These are phyloP conservation scores for Hymenoscyphus infarciens DNA, from an alignment of 2,329 filamentous ascomycete species.

Conservation along the genomic window DNA sequence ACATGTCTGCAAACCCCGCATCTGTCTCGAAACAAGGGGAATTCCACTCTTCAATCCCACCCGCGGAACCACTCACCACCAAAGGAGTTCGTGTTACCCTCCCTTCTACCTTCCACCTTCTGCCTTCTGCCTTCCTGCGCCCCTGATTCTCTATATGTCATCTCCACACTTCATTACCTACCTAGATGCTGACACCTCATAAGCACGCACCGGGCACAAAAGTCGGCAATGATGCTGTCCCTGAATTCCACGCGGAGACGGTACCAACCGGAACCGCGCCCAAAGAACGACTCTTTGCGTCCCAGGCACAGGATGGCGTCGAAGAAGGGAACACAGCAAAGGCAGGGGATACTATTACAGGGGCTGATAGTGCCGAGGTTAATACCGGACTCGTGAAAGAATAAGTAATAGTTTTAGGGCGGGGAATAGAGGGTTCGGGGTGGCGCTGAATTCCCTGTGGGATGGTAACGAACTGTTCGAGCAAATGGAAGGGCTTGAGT, in stretches of 20 bases:
- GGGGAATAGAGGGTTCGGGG: no score
- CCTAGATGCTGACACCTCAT: slow-evolving; percentile 12
- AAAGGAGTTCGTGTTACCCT: slow-evolving; percentile 4
- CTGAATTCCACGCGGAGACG: slow-evolving; percentile 62
- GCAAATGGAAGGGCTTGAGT: no score
- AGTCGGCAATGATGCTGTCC: slow-evolving; percentile 54
- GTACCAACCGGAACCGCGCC: slow-evolving; percentile 58
- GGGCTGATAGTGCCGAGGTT: slow-evolving; percentile 45
- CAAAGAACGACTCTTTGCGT: slow-evolving; percentile 39
- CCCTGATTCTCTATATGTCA: no score
- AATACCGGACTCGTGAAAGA: slow-evolving; percentile 36
- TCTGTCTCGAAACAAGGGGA: slow-evolving; percentile 54
- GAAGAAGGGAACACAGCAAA: slow-evolving; percentile 28
- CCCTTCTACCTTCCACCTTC: no score
- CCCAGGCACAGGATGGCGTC: slow-evolving; percentile 38
- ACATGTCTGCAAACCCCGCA: slow-evolving; percentile 37
- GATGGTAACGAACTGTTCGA: no score
- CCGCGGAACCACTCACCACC: slow-evolving; percentile 49
- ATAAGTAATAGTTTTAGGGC: no score
- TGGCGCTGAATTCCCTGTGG: no score
- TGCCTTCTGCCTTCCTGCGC: no score
- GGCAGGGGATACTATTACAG: slow-evolving; percentile 40
- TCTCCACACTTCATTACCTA: not conserved
- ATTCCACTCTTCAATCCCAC: slow-evolving; percentile 50
- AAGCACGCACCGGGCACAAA: slow-evolving; percentile 63